phyloP scores from a whole-genome alignment of 345 rosid species.

The Brassica juncea region DNA sequence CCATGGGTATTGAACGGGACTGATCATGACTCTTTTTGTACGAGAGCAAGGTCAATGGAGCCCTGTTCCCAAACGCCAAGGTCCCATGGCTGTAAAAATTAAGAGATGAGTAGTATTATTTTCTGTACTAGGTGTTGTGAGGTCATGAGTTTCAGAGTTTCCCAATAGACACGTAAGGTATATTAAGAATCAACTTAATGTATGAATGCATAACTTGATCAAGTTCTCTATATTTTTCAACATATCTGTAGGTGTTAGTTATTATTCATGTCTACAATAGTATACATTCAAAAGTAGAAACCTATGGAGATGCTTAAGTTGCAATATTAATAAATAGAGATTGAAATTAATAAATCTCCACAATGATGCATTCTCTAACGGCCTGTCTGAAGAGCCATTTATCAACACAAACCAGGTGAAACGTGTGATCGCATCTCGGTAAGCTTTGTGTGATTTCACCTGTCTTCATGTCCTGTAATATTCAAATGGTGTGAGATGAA shows the following conservation, averaged over 20 bases:
- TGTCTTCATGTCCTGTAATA: conserved; percentile 48
- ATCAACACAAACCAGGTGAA: conserved; percentile 78
- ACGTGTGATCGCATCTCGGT: conserved; percentile 64
- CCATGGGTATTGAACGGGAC: conserved; percentile 40
- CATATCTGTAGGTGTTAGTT: conserved; percentile 7
- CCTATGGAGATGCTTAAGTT: conserved; percentile 3
- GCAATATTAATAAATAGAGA: not conserved
- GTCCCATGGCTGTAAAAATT: conserved; percentile 31
- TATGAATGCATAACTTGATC: conserved; percentile 12
- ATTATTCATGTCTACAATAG: conserved; percentile 26
- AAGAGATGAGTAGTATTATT: conserved; percentile 15
- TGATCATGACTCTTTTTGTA: conserved; percentile 40
- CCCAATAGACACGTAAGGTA: not conserved
- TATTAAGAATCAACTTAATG: conserved; percentile 9
- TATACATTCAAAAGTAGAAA: conserved; percentile 26
- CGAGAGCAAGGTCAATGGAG: conserved; percentile 40
- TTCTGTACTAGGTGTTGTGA: conserved; percentile 32
- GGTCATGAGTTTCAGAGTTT: not conserved
- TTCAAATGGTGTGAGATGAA: not conserved
- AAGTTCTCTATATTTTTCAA: conserved; percentile 11
- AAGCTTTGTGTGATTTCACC: conserved; percentile 72
- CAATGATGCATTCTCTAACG: conserved; percentile 37
- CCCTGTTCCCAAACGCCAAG: conserved; percentile 40
- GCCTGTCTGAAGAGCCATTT: conserved; percentile 78
- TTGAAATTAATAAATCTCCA: not conserved